Percentiles rank a stretch among this genome's conserved stretches.
phyloP scores from a whole-genome alignment of 345 rosid species.

The Melaleuca quinquenervia region DNA sequence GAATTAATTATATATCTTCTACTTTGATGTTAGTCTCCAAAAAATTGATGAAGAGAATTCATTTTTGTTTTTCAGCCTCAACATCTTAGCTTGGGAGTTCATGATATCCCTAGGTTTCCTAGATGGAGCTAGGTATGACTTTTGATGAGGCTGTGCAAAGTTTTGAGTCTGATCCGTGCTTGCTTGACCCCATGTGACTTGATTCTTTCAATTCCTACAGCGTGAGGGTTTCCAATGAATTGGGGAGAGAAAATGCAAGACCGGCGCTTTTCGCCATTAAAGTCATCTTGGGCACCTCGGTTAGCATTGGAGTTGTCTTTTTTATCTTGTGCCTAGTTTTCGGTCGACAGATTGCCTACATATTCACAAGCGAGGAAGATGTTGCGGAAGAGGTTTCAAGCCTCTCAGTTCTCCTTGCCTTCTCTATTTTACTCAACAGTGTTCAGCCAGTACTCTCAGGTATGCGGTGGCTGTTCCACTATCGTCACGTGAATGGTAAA shows the following conservation, averaged over 20 bases:
- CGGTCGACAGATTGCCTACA: constrained; percentile 7
- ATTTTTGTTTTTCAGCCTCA: constrained; percentile 14
- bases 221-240: constrained; percentile 36
- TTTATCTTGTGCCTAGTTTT: constrained; percentile 20
- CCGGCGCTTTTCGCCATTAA: constrained; percentile 27
- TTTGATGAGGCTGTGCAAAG: not conserved
- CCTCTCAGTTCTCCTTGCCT: constrained; percentile 24
- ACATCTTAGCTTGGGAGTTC: constrained; percentile 19
- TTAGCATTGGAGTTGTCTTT: constrained; percentile 12
- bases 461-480: not conserved
- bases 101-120: constrained; percentile 31
- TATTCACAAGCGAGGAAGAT: constrained; percentile 19
- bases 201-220: constrained; percentile 5
- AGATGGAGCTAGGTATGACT: constrained; percentile 13
- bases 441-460: constrained; percentile 28
- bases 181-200: not conserved
- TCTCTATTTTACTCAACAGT: constrained; percentile 29
- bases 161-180: not conserved
- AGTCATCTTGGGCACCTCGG: constrained; percentile 9
- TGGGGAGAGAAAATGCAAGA: constrained; percentile 27
- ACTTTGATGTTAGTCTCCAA: not conserved
- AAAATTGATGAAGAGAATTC: not conserved
- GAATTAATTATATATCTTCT: not conserved
- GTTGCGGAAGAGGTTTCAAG: constrained; percentile 13
- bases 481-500: not conserved